These are phyloP conservation scores for Heterococcus sp. DNA, from an alignment of 108 stramenopile genomes.

Conservation along the genomic window DNA sequence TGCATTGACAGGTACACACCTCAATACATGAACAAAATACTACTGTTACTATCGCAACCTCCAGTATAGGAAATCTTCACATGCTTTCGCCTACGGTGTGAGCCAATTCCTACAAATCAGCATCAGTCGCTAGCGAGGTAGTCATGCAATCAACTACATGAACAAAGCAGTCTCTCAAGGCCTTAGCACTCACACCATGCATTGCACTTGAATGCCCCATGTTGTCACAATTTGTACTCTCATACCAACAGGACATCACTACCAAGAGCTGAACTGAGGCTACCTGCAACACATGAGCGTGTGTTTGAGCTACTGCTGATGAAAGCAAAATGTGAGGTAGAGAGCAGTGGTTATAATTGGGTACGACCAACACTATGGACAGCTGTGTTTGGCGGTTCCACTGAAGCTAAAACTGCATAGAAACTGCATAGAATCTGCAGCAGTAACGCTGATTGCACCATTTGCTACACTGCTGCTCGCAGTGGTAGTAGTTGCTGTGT, in stretches of 20 bases:
- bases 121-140: too few species aligned
- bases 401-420: background rate
- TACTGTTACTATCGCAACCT: too few species aligned
- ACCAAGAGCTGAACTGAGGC: background rate
- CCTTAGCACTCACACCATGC: too few species aligned
- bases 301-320: conserved; percentile 41
- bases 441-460: background rate
- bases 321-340: conserved; percentile 42
- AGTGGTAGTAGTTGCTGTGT: too few species aligned
- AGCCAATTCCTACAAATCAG: too few species aligned
- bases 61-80: too few species aligned
- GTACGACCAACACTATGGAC: conserved; percentile 56
- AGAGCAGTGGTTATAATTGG: conserved; percentile 58
- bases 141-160: too few species aligned
- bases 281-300: background rate
- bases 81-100: too few species aligned
- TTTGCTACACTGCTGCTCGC: background rate
- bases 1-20: background rate
- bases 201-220: too few species aligned
- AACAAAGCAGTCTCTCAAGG: too few species aligned
- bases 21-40: too few species aligned
- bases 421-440: background rate
- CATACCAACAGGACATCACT: background rate
- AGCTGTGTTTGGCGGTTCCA: conserved; percentile 26
- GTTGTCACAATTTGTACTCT: too few species aligned